These are phyloP conservation scores for Komagataella pastoris DNA, from an alignment of 805 yeast genomes.

Conservation along the genomic window DNA sequence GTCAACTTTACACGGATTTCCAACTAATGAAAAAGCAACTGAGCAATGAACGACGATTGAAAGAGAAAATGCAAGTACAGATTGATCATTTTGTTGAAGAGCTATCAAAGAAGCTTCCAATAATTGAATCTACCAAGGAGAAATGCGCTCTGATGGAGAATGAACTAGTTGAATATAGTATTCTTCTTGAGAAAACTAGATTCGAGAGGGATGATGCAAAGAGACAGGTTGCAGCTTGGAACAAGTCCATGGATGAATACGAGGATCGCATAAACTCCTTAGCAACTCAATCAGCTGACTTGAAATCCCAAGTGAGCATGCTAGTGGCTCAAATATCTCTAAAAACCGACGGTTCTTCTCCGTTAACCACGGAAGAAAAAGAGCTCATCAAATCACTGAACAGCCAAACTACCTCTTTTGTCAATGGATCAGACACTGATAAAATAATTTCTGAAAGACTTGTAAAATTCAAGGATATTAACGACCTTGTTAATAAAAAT, in stretches of 20 bases:
- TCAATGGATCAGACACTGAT: constrained; percentile 46
- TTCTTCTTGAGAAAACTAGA: constrained; percentile 38
- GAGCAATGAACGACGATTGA: constrained; percentile 56
- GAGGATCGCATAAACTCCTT: constrained; percentile 33
- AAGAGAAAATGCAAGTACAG: constrained; percentile 56
- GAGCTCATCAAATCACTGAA: constrained; percentile 43
- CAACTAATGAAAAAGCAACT: constrained; percentile 52
- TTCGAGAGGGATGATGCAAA: constrained; percentile 28
- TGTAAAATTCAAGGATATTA: constrained; percentile 51
- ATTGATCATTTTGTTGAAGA: constrained; percentile 62
- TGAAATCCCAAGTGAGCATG: constrained; percentile 73
- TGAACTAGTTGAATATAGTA: constrained; percentile 40
- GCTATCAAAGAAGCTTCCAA: constrained; percentile 67
- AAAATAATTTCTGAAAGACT: constrained; percentile 58
- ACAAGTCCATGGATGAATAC: constrained; percentile 23
- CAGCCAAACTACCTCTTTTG: constrained; percentile 13
- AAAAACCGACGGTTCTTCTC: constrained; percentile 39
- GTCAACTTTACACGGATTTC: constrained; percentile 53
- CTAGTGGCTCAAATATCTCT: constrained; percentile 55
- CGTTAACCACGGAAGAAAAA: constrained; percentile 53
- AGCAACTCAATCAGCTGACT: constrained; percentile 49
- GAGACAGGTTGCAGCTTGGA: constrained; percentile 11
- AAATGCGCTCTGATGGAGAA: constrained; percentile 43
- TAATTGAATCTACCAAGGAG: constrained; percentile 51
- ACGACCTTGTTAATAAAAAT: constrained; percentile 63